Conservation (phyloP, 129 eudicot species). For the Centrapalus pauciflorus region DNA sequence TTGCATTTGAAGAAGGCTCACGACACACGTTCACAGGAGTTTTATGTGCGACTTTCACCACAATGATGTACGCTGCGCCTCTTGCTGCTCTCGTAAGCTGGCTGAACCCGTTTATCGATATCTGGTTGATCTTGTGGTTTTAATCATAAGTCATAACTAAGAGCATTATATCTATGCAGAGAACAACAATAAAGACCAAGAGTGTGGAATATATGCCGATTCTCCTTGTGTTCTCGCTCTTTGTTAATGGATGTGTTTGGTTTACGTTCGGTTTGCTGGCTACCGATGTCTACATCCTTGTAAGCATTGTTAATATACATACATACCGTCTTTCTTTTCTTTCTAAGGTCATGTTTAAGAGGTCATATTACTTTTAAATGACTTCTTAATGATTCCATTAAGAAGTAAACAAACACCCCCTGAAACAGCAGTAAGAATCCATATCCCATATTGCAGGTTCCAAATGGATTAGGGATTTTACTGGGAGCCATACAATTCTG, state of each 20-base stretch:
- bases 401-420: too few relatives aligned
- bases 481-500: conserved; percentile 39
- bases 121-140: neutral
- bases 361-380: too few relatives aligned
- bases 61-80: conserved; percentile 70
- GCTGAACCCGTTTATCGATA: neutral
- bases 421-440: neutral
- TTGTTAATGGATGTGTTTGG: conserved; percentile 49
- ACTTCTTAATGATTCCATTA: too few relatives aligned
- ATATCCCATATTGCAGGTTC: conserved; percentile 36
- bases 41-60: conserved; percentile 56
- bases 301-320: conserved; percentile 33
- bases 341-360: neutral
- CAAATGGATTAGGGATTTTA: conserved; percentile 53
- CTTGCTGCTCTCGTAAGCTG: conserved; percentile 55
- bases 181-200: conserved; percentile 44
- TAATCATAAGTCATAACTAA: neutral
- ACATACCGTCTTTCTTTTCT: neutral
- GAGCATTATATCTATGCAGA: conserved; percentile 17
- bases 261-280: conserved; percentile 39
- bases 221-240: conserved; percentile 43
- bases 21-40: conserved; percentile 58
- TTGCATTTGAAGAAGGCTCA: conserved; percentile 40
- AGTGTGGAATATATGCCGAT: conserved; percentile 63
- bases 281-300: conserved; percentile 40